Conservation (phyloP, 2,329 filamentous ascomycete genomes). For the Microcyclospora tardicrescens region DNA sequence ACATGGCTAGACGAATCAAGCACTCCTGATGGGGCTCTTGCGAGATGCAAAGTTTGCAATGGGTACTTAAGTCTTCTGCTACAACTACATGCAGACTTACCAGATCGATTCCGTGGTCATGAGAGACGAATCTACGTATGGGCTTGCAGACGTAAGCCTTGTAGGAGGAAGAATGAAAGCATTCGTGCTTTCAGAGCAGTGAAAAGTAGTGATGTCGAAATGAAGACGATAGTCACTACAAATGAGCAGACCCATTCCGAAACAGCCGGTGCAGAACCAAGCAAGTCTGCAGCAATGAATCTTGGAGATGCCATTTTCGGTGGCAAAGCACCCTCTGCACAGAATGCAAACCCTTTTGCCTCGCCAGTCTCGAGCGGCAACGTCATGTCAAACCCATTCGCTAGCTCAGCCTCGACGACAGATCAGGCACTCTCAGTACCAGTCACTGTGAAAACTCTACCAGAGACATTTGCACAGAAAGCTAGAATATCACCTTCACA, state of each 20-base stretch:
- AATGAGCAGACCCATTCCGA: neutral
- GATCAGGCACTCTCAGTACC: slow-evolving; percentile 29
- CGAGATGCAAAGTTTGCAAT: slow-evolving; percentile 79
- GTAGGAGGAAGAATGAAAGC: slow-evolving; percentile 70
- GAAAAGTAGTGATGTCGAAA: slow-evolving; percentile 29
- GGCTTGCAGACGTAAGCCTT: slow-evolving; percentile 63
- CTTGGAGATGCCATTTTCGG: slow-evolving; percentile 62
- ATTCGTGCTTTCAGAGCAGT: slow-evolving; percentile 63
- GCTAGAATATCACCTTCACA: slow-evolving; percentile 19
- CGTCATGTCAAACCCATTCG: slow-evolving; percentile 43
- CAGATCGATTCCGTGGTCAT: slow-evolving; percentile 72
- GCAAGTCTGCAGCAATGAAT: slow-evolving; percentile 14
- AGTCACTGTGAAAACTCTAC: slow-evolving; percentile 9
- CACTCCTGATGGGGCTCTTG: slow-evolving; percentile 61
- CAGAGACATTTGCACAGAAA: slow-evolving; percentile 22
- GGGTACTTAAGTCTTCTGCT: slow-evolving; percentile 71
- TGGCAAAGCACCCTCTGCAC: slow-evolving; percentile 32
- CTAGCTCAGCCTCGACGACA: slow-evolving; percentile 32
- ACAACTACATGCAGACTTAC: slow-evolving; percentile 82
- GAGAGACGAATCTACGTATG: slow-evolving; percentile 82
- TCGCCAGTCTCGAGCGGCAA: slow-evolving; percentile 24
- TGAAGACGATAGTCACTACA: slow-evolving; percentile 9
- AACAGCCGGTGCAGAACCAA: slow-evolving; percentile 20
- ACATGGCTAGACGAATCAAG: slow-evolving; percentile 67
- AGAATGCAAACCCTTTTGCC: slow-evolving; percentile 50